Evolutionary conservation across 768 basidiomycete species (phyloP).

Genomic region (Amanita muscaria): DNA sequence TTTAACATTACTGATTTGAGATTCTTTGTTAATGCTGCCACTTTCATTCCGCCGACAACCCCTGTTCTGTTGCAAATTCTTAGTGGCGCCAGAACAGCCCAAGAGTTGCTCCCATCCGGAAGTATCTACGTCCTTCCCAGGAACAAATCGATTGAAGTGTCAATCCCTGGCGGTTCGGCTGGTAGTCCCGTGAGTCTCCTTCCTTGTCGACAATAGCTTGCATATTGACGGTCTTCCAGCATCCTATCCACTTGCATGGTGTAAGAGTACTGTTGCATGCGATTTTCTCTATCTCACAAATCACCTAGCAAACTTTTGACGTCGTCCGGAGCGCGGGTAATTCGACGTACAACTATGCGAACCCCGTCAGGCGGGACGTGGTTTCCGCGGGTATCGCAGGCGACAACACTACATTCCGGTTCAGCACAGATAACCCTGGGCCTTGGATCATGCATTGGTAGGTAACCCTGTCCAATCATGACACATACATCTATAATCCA

Average conservation of each 20-base stretch:
- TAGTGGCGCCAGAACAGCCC: constrained; percentile 38
- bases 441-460: constrained; percentile 45
- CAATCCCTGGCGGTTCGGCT: constrained; percentile 2
- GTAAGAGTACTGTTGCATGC: constrained; percentile 11
- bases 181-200: constrained; percentile 6
- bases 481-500: neutral
- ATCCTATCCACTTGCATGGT: constrained; percentile 33
- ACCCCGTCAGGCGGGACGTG: constrained; percentile 50
- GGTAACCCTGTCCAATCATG: constrained; percentile 4
- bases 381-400: constrained; percentile 21
- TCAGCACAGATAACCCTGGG: constrained; percentile 43
- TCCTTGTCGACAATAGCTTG: no score
- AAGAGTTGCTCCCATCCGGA: constrained; percentile 40
- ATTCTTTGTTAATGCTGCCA: constrained; percentile 24
- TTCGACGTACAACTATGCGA: constrained; percentile 30
- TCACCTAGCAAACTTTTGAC: constrained; percentile 32
- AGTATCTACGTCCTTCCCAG: constrained; percentile 37
- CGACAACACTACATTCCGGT: constrained; percentile 39
- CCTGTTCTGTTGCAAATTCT: constrained; percentile 54
- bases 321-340: constrained; percentile 35
- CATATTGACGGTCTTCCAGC: constrained; percentile 17
- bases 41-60: constrained; percentile 30
- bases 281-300: neutral
- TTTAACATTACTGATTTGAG: constrained; percentile 9
- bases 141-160: constrained; percentile 28